phyloP scores from a whole-genome alignment of 352 stramenopile genomes.

The Phytophthora quininea region DNA sequence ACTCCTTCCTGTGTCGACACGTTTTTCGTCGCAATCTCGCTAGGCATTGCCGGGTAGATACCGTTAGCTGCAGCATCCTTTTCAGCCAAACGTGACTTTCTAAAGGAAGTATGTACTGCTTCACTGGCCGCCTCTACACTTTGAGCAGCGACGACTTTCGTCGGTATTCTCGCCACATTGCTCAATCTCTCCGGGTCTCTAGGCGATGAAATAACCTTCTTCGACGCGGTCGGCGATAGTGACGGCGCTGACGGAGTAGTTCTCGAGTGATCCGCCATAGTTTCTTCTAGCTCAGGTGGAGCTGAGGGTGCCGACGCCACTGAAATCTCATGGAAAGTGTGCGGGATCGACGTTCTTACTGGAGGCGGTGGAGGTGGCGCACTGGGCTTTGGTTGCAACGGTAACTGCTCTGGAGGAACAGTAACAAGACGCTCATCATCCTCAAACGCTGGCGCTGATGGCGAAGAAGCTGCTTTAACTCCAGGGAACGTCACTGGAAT shows the following conservation, averaged over 20 bases:
- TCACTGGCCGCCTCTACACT: conserved; percentile 35
- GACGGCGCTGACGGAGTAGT: conserved; percentile 45
- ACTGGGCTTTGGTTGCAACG: conserved; percentile 20
- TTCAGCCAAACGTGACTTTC: conserved; percentile 46
- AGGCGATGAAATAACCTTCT: conserved; percentile 35
- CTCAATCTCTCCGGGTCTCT: conserved; percentile 25
- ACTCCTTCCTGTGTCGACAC: background rate
- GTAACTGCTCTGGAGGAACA: conserved; percentile 1
- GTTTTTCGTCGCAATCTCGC: conserved; percentile 4
- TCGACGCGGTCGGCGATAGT: conserved; percentile 48
- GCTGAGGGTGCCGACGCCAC: conserved; percentile 31
- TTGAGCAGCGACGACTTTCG: background rate
- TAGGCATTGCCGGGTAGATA: conserved; percentile 51
- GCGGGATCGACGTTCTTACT: conserved; percentile 23
- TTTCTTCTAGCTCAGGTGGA: conserved; percentile 34
- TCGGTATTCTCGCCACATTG: conserved; percentile 23
- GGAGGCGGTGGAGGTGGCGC: conserved; percentile 17
- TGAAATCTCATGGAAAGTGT: conserved; percentile 37
- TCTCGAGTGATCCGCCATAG: conserved; percentile 9
- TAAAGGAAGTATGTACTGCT: conserved; percentile 53
- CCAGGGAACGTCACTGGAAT: background rate
- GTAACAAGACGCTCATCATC: conserved; percentile 9
- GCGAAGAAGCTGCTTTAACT: conserved; percentile 10
- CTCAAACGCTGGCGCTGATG: conserved; percentile 41
- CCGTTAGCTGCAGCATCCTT: conserved; percentile 30